Base-by-base conservation (phyloP, 108 stramenopile genomes). In the Parmales sp. region DNA sequence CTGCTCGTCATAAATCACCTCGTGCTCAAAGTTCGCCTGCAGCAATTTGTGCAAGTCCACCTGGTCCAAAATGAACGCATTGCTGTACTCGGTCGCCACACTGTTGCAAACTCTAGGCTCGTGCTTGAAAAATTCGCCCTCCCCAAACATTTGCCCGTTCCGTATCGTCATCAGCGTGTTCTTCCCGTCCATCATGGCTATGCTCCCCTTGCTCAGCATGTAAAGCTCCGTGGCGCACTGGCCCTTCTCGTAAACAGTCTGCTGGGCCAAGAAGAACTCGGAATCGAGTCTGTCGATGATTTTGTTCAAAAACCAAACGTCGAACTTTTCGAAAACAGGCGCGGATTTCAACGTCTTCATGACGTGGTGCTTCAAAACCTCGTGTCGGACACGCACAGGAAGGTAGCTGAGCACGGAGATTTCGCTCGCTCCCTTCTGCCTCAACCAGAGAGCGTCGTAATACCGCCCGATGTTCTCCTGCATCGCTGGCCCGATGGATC, bases 201-300 rank as follows among this genome's bases (percentile, higher is more conserved):
- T 76, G 45, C 26, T 71, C 11, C 80, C 80, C 67, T 73, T 74
- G 66, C 74, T 76, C 31, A 82, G 70, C 49, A 82, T 78, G 72
- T 70, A 82, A 69, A 78, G 71, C n/a, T 74, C 68, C n/a, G 70
- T 69, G 1, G 71, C 67, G 45, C 67, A 67, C 45, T 66, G 25
- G 20, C 71, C 51, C 13, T 67, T 46, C 8, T 51, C 66, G 11
- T 73, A 20, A 23, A 82, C 70, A 51, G 63, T 54, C 31, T 63
- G 65, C 1, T 50, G 37, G 43, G 51, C 43, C 23, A 64, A 38
- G 50, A 73, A 82, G 63, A 78, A 78, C 44, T 50, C 45, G 29
- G 70, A 69, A 38, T 78, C 75, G 51, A 82, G 43, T 5, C 64
- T 66, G 39, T 46, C 20, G 68, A 78, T 75, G 39, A 82, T 38